These are phyloP conservation scores for Akanthomyces dipterigenus DNA, from an alignment of 2,329 filamentous ascomycete genomes.

Conservation along the genomic window DNA sequence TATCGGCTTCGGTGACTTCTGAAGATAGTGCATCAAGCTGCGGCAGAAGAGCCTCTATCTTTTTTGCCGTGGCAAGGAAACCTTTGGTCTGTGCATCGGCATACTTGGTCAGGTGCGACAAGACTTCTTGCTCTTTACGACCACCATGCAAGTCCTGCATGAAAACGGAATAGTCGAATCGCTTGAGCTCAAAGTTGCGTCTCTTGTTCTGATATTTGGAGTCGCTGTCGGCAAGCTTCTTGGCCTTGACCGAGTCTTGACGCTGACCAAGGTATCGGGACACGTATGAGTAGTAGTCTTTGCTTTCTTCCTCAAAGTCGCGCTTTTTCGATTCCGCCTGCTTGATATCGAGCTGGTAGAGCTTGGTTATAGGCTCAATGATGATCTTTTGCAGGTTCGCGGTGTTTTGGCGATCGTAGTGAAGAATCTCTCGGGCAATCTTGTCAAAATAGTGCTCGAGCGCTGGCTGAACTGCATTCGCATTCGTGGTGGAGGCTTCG, in stretches of 20 bases:
- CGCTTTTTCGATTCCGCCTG: slow-evolving; percentile 94
- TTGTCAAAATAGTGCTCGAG: slow-evolving; percentile 98
- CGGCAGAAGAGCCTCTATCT: slow-evolving; percentile 77
- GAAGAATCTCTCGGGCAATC: slow-evolving; percentile 83
- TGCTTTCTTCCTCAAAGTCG: slow-evolving; percentile 97
- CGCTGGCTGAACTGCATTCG: slow-evolving; percentile 93
- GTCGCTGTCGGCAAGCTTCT: slow-evolving; percentile 92
- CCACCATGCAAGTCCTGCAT: slow-evolving; percentile 99
- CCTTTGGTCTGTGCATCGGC: slow-evolving; percentile 82
- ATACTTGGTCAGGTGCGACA: slow-evolving; percentile 90
- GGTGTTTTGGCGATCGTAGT: slow-evolving; percentile 80
- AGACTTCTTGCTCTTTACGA: slow-evolving; percentile 94
- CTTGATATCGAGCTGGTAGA: slow-evolving; percentile 96
- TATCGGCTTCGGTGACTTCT: slow-evolving; percentile 90
- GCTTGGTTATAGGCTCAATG: slow-evolving; percentile 84
- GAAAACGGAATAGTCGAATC: slow-evolving; percentile 97
- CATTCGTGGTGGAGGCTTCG: slow-evolving; percentile 84
- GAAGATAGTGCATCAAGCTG: slow-evolving; percentile 81
- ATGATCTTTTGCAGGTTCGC: slow-evolving; percentile 83
- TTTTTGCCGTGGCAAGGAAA: slow-evolving; percentile 78
- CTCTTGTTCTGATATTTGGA: slow-evolving; percentile 93
- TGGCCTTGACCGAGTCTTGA: slow-evolving; percentile 92
- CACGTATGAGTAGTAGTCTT: slow-evolving; percentile 95
- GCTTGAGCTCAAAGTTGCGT: slow-evolving; percentile 90
- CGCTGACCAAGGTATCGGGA: slow-evolving; percentile 93